Evolutionary conservation across 1,284 basidiomycete genomes (phyloP).

Genomic region (Bjerkandera adusta): DNA sequence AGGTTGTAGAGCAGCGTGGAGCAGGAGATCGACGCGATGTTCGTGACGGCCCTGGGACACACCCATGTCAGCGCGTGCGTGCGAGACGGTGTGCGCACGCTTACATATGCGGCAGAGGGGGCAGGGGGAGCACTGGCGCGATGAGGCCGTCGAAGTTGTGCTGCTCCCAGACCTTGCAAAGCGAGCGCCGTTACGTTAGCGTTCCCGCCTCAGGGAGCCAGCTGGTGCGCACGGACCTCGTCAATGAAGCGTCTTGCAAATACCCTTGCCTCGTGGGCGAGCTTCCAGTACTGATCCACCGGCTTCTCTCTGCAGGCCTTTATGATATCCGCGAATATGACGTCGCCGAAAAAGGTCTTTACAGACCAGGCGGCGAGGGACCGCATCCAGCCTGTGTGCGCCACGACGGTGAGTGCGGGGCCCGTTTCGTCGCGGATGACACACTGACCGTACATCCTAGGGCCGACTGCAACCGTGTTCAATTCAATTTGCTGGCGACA

Average conservation of each 20-base stretch:
- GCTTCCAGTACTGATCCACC: constrained; percentile 53
- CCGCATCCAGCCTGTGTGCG: constrained; percentile 47
- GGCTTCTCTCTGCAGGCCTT: constrained; percentile 47
- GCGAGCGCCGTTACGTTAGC: background rate
- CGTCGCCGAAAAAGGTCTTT: constrained; percentile 52
- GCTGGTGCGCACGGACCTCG: constrained; percentile 39
- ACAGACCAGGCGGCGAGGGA: constrained; percentile 46
- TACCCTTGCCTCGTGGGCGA: constrained; percentile 48
- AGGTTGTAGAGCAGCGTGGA: constrained; percentile 62
- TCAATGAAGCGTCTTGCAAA: constrained; percentile 54
- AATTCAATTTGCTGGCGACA: constrained; percentile 50
- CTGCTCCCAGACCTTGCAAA: constrained; percentile 67
- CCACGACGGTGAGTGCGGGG: background rate
- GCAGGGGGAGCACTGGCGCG: constrained; percentile 70
- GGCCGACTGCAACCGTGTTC: constrained; percentile 58
- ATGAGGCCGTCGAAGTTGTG: constrained; percentile 74
- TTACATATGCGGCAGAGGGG: constrained; percentile 71
- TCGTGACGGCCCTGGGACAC: constrained; percentile 19
- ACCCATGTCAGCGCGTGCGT: background rate
- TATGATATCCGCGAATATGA: constrained; percentile 47
- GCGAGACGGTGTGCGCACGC: too few species aligned
- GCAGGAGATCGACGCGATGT: constrained; percentile 19
- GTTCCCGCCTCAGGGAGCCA: background rate
- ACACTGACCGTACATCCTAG: constrained; percentile 52
- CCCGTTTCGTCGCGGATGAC: background rate